Evolutionary conservation across 768 basidiomycete species (phyloP), one percentile per base, ranked within the genome.

Genomic region (Boletus patriciae): DNA sequence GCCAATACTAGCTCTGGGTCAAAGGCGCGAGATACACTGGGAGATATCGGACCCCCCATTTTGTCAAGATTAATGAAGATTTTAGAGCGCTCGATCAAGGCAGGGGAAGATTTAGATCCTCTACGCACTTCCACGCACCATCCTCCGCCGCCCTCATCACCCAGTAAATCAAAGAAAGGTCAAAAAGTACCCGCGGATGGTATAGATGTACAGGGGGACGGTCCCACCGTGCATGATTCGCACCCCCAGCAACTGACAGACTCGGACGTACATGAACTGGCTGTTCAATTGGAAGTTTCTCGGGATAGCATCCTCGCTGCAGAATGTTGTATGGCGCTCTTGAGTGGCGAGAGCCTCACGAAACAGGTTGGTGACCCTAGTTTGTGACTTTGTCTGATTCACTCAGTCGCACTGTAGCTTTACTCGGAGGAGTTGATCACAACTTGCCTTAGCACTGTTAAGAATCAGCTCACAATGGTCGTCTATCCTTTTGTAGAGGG

Each of bases 351-450:
- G 60, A 79, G 88, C 23, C 75, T 96, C 53, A 83, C 91, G 3
- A 96, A 96, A 70, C 91, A 94, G 82, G 94, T 93, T 46, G 37
- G 82, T 60, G 23, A 45, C 25, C 52, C 54, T 16, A 11, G 21
- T 33, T 27, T 18, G 18, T 13, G 46, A 46, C 31, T 38, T 55
- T 23, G 27, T 31, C 52, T 9, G 27, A 54, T 34, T 21, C 46
- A 33, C 44, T 44, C 29, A 61, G 57, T 40, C 48, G 2, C 37
- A 19, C 38, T 37, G 8, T 65, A 95, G 90, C 76, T 98, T 10
- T 96, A 96, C 70, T 97, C 96, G 0, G 94, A 98, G 70, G 97
- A 99, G 68, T 78, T 94, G 12, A 92, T 99, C 59, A 86, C 86
- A 0, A 76, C 82, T 0, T 92, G 94, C 73, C 77, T 98, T 18